Evolutionary conservation across 345 rosid genomes (phyloP), one percentile per base, ranked within the genome.

Genomic region (Aegle marmelos): DNA sequence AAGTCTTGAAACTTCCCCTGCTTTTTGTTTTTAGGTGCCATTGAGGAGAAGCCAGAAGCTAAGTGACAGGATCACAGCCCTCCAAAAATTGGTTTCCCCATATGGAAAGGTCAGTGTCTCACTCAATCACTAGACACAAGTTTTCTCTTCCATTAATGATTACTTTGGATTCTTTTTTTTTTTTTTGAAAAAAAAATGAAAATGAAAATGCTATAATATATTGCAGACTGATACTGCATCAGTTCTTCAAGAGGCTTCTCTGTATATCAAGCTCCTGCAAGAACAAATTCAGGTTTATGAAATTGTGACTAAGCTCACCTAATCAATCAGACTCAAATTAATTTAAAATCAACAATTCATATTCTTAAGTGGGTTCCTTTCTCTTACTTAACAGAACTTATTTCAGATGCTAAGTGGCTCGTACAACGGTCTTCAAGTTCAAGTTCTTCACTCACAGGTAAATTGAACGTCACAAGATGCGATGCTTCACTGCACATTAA

Each of bases 211-310:
- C 30, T n/a, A 8, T 60, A 37, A 27, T 31, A 27, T 31, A 31
- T 76, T 85, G 86, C 87, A 91, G 95, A 88, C 93, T 37, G 93
- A 91, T 68, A 89, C 93, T 50, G 93, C 93, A 53, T 89, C 95
- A 59, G 95, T 91, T 57, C 95, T 91, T 74, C 86, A 88, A 85
- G 93, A 89, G 82, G 91, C 95, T 68, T 79, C 84, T 75, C 83
- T 87, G 54, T 86, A 81, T 56, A 91, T 91, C 83, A 88, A 85
- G 81, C 86, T 88, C 48, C 89, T 89, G 31, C 93, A 89, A 41
- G 86, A 87, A 30, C 92, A 91, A 68, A 88, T 91, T 76, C 86
- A 88, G 88, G 95, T 88, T 70, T 5, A 19, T 53, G 7, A 53
- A 53, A 17, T 13, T 17, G 24, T 34, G 37, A 3, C 61, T 56